Base-by-base conservation (phyloP, 2,329 filamentous ascomycete species). In the Colletotrichum falcatum region DNA sequence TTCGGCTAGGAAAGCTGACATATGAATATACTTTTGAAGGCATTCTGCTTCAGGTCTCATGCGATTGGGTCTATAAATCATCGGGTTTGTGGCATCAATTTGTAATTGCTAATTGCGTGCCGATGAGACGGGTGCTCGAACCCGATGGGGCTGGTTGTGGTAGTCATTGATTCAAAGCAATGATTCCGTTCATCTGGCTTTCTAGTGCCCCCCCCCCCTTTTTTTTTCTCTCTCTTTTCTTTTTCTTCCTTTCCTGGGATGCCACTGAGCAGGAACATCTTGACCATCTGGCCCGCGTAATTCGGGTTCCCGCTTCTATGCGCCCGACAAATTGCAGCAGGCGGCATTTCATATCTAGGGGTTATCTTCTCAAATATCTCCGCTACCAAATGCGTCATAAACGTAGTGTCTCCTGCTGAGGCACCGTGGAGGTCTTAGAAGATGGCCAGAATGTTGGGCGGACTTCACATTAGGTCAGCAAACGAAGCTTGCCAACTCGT, bases 391-490 rank as follows among this genome's bases (percentile, higher is more conserved):
- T 26, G 7, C 26, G 14, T 26, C 33, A 56, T 28, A 39, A 11
- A 23, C 3, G 20, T 18, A 9, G 33, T 8, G 16, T 28, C 33
- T 39, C 35, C 5, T 16, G n/a, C 18, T 14, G 7, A 14, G 23
- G 54, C 14, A 26, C n/a, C n/a, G 11, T 26, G 35, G 20, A 18
- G n/a, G n/a, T 37, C 35, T 63, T 35, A 82, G 56, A 83, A 80
- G 8, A 81, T 80, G 23, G 80, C 79, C 23, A 81, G 69, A 62
- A 79, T 76, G 61, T 81, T 81, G 42, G 80, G 79, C 55, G 80
- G 79, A 49, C 79, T 77, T 18, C 5, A 23, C 35, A 23, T 46
- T 33, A 18, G 26, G 46, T 72, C 33, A 65, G 55, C 44, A 33
- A 48, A 46, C 7, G 18, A 35, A 7, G 49, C 23, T 28, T 20